Percentiles rank a stretch among this genome's conserved stretches.
These are phyloP conservation scores for Eucalyptus tenuipes DNA, from an alignment of 345 rosid species.

Conservation along the genomic window DNA sequence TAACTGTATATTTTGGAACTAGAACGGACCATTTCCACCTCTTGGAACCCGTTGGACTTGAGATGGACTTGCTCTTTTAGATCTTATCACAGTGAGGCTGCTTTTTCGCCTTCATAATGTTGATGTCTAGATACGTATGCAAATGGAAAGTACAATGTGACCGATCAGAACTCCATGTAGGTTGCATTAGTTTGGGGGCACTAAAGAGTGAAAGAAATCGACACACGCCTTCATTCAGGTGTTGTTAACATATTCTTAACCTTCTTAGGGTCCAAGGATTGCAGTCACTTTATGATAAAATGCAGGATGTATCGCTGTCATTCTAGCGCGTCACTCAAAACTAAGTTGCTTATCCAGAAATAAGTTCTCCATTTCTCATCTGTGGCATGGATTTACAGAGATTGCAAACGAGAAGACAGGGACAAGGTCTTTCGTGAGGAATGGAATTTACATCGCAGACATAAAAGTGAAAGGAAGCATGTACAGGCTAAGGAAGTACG, in stretches of 20 bases:
- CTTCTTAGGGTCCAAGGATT: neutral
- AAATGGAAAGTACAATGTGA: neutral
- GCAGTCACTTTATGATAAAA: neutral
- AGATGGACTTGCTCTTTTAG: neutral
- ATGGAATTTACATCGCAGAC: constrained; percentile 52
- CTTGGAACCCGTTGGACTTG: neutral
- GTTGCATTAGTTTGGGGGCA: neutral
- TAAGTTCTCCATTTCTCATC: neutral
- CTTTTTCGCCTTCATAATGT: neutral
- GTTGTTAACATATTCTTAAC: neutral
- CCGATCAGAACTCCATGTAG: neutral
- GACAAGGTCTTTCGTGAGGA: constrained; percentile 56
- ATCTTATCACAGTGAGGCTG: neutral
- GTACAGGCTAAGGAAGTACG: constrained; percentile 55
- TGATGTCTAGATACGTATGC: neutral
- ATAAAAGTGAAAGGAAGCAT: constrained; percentile 46
- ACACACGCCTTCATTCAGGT: neutral
- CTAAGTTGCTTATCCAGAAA: neutral
- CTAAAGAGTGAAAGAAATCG: neutral
- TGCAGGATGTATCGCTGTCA: neutral
- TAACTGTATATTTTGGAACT: neutral
- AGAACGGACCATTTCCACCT: neutral
- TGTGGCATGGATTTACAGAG: constrained; percentile 11
- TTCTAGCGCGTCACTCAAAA: neutral
- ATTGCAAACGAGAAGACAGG: constrained; percentile 62